Percentiles rank a stretch among this genome's conserved stretches.
phyloP scores from a whole-genome alignment of 176 grass and related monocot species.

The Raddia guianensis region DNA sequence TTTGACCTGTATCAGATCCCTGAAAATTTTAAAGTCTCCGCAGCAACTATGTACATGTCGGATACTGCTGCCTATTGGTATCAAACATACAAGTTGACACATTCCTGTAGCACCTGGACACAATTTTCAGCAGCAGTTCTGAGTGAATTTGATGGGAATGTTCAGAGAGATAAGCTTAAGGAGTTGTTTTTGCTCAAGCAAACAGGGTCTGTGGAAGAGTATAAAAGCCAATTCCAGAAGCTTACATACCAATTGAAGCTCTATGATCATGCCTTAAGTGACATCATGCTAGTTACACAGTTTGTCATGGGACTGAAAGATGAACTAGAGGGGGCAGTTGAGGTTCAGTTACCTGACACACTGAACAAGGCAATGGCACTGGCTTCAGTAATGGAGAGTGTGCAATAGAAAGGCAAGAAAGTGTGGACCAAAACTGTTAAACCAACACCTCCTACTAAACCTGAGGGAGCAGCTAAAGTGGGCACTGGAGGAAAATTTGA shows the following conservation, averaged over 20 bases:
- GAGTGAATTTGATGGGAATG: neutral
- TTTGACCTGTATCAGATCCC: neutral
- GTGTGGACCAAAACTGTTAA: too few species aligned
- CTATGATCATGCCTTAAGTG: neutral
- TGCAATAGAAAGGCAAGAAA: too few species aligned
- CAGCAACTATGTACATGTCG: neutral
- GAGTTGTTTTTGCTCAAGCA: neutral
- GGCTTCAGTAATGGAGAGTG: too few species aligned
- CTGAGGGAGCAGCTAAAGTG: too few species aligned
- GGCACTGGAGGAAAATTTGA: too few species aligned
- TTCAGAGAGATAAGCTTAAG: neutral
- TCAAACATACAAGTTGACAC: neutral
- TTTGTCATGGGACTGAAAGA: neutral
- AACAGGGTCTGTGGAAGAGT: neutral
- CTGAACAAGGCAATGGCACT: too few species aligned
- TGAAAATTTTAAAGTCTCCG: too few species aligned
- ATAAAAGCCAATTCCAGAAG: neutral
- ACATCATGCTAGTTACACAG: neutral
- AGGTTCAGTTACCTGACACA: too few species aligned
- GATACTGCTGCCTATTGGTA: neutral
- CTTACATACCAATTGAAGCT: neutral
- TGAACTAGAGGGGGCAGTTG: neutral
- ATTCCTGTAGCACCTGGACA: neutral
- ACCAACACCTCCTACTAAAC: too few species aligned
- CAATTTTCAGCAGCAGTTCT: neutral